Conservation (phyloP, 768 basidiomycete species). For the Arthromyces matolae region DNA sequence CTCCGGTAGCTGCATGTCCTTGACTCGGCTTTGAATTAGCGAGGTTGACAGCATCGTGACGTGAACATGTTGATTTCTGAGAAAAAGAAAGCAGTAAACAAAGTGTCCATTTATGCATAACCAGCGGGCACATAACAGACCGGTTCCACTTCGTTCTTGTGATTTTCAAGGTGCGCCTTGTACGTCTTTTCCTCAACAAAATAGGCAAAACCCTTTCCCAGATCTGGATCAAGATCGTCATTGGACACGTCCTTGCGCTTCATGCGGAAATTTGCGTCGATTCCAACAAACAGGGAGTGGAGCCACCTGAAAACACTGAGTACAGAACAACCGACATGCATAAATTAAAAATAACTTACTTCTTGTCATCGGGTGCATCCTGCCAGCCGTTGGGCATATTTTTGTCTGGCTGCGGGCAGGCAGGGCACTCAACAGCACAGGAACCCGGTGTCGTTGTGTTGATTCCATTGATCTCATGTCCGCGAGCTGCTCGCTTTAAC, state of each 20-base stretch:
- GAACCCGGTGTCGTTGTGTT: background rate
- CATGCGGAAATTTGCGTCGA: conserved; percentile 11
- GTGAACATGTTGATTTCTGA: conserved; percentile 28
- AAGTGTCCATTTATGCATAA: background rate
- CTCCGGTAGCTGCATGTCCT: conserved; percentile 23
- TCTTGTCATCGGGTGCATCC: conserved; percentile 8
- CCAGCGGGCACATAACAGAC: too few species aligned
- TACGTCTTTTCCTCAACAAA: conserved; percentile 19
- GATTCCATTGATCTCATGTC: background rate
- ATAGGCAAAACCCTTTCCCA: conserved; percentile 11
- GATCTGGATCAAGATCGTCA: conserved; percentile 5
- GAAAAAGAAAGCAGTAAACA: too few species aligned
- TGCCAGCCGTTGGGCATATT: conserved; percentile 24
- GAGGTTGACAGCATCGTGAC: conserved; percentile 26
- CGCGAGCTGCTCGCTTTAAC: conserved; percentile 8
- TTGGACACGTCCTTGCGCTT: conserved; percentile 9
- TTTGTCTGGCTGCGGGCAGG: conserved; percentile 19
- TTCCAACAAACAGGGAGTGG: conserved; percentile 19
- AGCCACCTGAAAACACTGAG: conserved; percentile 18
- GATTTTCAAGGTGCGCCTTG: conserved; percentile 17
- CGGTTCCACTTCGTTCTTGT: conserved; percentile 17
- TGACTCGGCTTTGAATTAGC: conserved; percentile 16
- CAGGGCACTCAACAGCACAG: too few species aligned
- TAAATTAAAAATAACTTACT: conserved; percentile 1
- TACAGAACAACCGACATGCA: background rate